Evolutionary conservation across 176 grass and related monocot genomes (phyloP), one percentile per base, ranked within the genome.

Genomic region (Pontederia crassipes): DNA sequence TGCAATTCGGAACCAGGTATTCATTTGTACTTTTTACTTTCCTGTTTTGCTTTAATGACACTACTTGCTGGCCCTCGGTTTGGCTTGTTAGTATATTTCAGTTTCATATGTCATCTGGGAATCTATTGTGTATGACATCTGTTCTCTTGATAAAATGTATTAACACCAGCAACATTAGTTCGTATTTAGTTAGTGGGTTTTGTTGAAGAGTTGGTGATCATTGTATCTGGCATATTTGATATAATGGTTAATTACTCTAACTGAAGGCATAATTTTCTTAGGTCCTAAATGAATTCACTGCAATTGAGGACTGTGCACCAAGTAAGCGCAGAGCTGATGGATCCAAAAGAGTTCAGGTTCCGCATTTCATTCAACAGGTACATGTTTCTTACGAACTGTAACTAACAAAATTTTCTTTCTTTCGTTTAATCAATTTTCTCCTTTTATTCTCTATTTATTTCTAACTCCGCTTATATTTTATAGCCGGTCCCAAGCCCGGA

Each of bases 1-100:
- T 65, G 87, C 87, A 40, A 83, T 97, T 64, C 90, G 81, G 64
- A 92, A 86, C 72, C 87, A 92, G 93, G 93, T 98, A 78, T 48
- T 49, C 45, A 56, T 74, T 72, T 17, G 32, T 40, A 40, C 2
- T 65, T 49, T 49, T 52, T 51, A 46, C 45, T 52, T 3, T n/a
- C 71, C 79, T 76, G 4, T 73, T 40, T 40, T 40, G 2, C 32
- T 40, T 3, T 40, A 40, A 40, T 40, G 32, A 40, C 32, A 40
- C 6, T 7, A 40, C 32, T 40, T 40, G 6, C 2, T 40, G 6
- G 6, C 32, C 32, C 32, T 40, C 2, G 4, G 32, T 40, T 40
- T 40, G 32, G 6, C 32, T 40, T 40, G 6, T 35, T 35, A 35
- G 29, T 35, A 35, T 35, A 35, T 35, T 4, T 2, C 2, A 4